Evolutionary conservation across 1,284 basidiomycete genomes (phyloP), one percentile per base, ranked within the genome.

Genomic region (Trichosporon coremiiforme): DNA sequence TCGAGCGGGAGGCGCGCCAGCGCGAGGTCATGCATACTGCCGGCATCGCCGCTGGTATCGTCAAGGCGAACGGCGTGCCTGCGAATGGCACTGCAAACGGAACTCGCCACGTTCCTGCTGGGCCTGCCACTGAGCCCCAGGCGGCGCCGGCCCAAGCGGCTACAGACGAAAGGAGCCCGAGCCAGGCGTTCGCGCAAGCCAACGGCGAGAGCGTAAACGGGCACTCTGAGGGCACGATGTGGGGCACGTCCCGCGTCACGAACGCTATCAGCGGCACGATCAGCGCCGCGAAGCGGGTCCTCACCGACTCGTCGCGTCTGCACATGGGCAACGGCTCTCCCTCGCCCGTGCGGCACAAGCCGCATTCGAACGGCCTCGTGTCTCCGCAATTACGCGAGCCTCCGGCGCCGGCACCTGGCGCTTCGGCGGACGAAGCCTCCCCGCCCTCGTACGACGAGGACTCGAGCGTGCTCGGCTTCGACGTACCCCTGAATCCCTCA

Each of bases 241-340:
- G 57, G 57, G 57, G 57, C 8, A 31, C 57, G 3, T 60, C 57
- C 15, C 57, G 57, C 13, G 57, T 60, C 29, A 60, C 57, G 57
- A 60, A 60, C 57, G 57, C 57, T 1, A 60, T 60, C 57, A 60
- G 29, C 55, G 55, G 55, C 7, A 57, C 55, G 29, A 57, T 33
- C 31, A 35, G 15, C 8, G 57, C 57, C 1, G 57, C 57, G 13
- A 60, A 60, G 29, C 57, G 57, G 2, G 57, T 60, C 1, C 57
- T 60, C 13, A 25, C 29, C 13, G 57, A 60, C 29, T 33, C 29
- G 10, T 60, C 57, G 3, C 57, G 57, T 5, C 7, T 33, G 31
- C 31, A 60, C 29, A 33, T 60, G 31, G n/a, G n/a, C n/a, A n/a
- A n/a, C n/a, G n/a, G n/a, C n/a, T 33, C 57, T 3, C 57, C 57